These are phyloP conservation scores for Hypericum androsaemum DNA, from an alignment of 345 rosid genomes.

Conservation along the genomic window DNA sequence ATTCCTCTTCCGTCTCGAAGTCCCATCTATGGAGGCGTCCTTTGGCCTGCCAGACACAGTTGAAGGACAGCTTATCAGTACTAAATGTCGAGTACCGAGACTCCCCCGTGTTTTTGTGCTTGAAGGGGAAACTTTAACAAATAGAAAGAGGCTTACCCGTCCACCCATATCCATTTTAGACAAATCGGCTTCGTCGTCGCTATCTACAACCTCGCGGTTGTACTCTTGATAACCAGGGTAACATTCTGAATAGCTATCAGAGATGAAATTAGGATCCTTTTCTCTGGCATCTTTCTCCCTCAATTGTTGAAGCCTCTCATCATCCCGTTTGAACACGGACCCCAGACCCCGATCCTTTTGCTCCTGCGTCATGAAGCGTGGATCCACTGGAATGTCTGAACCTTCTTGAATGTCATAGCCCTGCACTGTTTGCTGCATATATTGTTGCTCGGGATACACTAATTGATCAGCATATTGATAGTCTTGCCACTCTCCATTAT, in stretches of 20 bases:
- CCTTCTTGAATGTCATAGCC: slow-evolving; percentile 51
- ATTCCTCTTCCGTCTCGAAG: slow-evolving; percentile 97
- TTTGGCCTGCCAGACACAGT: slow-evolving; percentile 57
- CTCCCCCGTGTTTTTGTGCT: neutral
- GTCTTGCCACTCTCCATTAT: slow-evolving; percentile 85
- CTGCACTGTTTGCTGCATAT: slow-evolving; percentile 40
- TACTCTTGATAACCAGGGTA: slow-evolving; percentile 98
- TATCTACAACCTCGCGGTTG: slow-evolving; percentile 81
- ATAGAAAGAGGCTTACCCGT: slow-evolving; percentile 38
- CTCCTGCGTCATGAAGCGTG: slow-evolving; percentile 89
- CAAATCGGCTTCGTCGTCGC: slow-evolving; percentile 90
- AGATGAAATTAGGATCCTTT: slow-evolving; percentile 85
- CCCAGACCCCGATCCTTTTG: slow-evolving; percentile 98
- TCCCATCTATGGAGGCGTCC: slow-evolving; percentile 97
- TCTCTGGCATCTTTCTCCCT: slow-evolving; percentile 87
- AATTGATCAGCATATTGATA: slow-evolving; percentile 85
- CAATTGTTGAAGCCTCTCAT: slow-evolving; percentile 87
- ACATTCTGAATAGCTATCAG: slow-evolving; percentile 97
- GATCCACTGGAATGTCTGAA: slow-evolving; percentile 44
- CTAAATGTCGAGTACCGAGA: neutral
- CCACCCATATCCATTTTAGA: slow-evolving; percentile 99
- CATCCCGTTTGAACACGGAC: slow-evolving; percentile 96
- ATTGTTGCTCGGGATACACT: slow-evolving; percentile 63
- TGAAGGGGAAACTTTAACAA: neutral
- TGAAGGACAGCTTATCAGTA: slow-evolving; percentile 1